Evolutionary conservation across 2,329 filamentous ascomycete species (phyloP).

Genomic region (Neoscytalidium dimidiatum): DNA sequence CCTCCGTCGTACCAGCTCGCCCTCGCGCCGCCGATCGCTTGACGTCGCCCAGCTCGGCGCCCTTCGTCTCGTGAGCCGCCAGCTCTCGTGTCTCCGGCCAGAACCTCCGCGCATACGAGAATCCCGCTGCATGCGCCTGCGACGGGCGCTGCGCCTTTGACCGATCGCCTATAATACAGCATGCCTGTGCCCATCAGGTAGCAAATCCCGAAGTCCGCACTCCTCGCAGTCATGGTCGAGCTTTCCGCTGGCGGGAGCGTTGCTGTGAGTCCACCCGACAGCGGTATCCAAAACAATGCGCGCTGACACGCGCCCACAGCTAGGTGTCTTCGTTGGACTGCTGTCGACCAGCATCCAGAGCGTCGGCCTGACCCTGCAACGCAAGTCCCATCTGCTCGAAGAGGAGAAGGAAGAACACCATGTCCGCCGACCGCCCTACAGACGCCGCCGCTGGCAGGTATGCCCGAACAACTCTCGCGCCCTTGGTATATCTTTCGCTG

Average conservation of each 20-base stretch:
- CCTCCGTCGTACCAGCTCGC: not conserved
- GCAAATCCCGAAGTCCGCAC: conserved; percentile 22
- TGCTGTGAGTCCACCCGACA: conserved; percentile 34
- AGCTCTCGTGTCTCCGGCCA: conserved; percentile 1
- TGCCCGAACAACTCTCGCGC: not conserved
- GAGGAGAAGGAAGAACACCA: conserved; percentile 85
- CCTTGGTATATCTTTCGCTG: conserved; percentile 19
- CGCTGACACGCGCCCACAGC: conserved; percentile 50
- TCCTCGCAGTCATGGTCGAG: conserved; percentile 36
- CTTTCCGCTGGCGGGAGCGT: conserved; percentile 45
- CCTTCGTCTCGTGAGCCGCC: conserved; percentile 19
- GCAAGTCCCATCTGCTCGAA: conserved; percentile 97
- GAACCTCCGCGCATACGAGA: not conserved
- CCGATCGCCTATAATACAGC: conserved; percentile 21
- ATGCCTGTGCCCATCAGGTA: conserved; percentile 36
- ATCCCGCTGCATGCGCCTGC: conserved; percentile 17
- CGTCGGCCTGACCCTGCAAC: conserved; percentile 90
- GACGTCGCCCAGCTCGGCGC: not conserved
- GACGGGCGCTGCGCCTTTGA: conserved; percentile 8
- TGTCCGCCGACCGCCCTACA: conserved; percentile 81
- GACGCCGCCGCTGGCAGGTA: conserved; percentile 86
- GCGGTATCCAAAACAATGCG: not conserved
- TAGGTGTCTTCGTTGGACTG: conserved; percentile 91
- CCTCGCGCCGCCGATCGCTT: conserved; percentile 10
- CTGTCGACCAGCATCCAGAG: conserved; percentile 94